Evolutionary conservation across 1,284 basidiomycete genomes (phyloP).

Genomic region (Singerocomus rubriflavus): DNA sequence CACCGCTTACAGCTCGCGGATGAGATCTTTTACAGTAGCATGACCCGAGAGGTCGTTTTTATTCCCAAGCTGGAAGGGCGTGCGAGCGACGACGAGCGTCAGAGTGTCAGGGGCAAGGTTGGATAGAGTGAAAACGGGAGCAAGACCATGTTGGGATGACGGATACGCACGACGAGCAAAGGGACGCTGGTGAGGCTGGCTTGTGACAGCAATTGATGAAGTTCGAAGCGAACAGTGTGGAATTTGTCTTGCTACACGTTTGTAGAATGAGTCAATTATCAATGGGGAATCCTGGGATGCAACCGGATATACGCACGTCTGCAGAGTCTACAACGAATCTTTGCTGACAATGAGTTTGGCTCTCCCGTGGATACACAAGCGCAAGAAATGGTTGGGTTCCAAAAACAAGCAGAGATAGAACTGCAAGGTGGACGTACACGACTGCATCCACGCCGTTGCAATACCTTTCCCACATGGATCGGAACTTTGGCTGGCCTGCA

Average conservation of each 20-base stretch:
- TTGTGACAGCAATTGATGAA: slow-evolving; percentile 82
- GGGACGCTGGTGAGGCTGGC: slow-evolving; percentile 78
- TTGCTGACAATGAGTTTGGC: slow-evolving; percentile 11
- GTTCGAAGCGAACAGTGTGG: slow-evolving; percentile 84
- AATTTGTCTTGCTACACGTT: slow-evolving; percentile 65
- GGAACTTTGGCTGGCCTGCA: slow-evolving; percentile 93
- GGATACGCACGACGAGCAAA: slow-evolving; percentile 70
- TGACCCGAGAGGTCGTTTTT: slow-evolving; percentile 90
- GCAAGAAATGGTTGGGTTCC: slow-evolving; percentile 8
- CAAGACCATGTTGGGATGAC: neutral
- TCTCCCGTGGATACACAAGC: slow-evolving; percentile 10
- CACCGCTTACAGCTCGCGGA: slow-evolving; percentile 69
- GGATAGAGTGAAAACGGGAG: no score
- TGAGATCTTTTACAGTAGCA: slow-evolving; percentile 83
- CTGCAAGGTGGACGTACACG: slow-evolving; percentile 63
- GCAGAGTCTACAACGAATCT: slow-evolving; percentile 92
- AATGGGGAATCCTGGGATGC: neutral
- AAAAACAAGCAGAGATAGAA: no score
- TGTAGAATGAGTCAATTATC: slow-evolving; percentile 8
- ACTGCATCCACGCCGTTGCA: slow-evolving; percentile 94
- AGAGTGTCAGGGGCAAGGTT: no score
- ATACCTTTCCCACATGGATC: slow-evolving; percentile 94
- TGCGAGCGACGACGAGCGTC: no score
- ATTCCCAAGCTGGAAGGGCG: slow-evolving; percentile 79
- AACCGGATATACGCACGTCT: slow-evolving; percentile 58